phyloP scores from a whole-genome alignment of 208 protist species.

The Leishmania gerbilli region DNA sequence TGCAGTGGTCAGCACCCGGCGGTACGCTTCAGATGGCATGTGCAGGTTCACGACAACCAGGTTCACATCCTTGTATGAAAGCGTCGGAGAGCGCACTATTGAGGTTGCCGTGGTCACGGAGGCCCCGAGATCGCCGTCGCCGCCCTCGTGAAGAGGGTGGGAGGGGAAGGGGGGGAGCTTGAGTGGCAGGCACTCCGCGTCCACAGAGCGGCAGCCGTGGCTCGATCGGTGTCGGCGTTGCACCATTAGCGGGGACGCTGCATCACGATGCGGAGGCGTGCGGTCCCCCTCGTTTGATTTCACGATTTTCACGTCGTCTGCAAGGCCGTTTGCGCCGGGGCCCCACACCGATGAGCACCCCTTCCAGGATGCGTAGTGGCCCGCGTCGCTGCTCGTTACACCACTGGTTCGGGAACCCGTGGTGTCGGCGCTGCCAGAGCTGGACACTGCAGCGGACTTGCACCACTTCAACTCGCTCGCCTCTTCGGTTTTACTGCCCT shows the following conservation, averaged over 20 bases:
- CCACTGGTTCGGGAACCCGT: neutral
- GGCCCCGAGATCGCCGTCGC: neutral
- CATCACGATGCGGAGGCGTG: neutral
- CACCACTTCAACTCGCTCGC: constrained; percentile 7
- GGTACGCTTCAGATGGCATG: constrained; percentile 44
- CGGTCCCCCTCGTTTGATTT: neutral
- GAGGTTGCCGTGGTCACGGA: neutral
- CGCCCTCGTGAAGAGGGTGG: neutral
- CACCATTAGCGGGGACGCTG: neutral
- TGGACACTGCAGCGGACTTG: constrained; percentile 15
- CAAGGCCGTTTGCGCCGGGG: neutral
- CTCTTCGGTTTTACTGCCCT: constrained; percentile 9
- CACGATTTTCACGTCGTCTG: constrained; percentile 7
- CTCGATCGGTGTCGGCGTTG: neutral
- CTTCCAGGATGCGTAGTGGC: neutral
- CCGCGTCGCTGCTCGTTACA: neutral
- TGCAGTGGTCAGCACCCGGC: constrained; percentile 34
- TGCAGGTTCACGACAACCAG: constrained; percentile 74
- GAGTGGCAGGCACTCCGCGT: constrained; percentile 14
- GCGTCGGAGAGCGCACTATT: neutral
- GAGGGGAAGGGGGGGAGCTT: neutral
- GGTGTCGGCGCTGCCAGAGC: constrained; percentile 10
- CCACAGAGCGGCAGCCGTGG: neutral
- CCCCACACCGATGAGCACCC: neutral
- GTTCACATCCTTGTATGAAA: constrained; percentile 32